Conservation (phyloP, 2,329 filamentous ascomycete genomes). For the Pseudogymnoascus sp. region DNA sequence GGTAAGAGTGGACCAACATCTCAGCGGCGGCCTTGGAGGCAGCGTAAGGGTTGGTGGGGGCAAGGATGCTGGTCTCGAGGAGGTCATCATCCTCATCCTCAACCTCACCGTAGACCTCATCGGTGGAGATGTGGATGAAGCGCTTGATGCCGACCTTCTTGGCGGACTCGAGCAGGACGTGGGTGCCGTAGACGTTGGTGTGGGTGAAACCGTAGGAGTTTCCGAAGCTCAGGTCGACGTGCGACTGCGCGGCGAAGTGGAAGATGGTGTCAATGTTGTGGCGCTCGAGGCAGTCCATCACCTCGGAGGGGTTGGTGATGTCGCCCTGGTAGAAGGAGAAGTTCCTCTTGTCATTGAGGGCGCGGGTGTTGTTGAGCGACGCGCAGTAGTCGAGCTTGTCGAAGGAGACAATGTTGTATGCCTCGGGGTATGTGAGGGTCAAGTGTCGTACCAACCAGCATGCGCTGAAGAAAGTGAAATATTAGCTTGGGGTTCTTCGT, state of each 20-base stretch:
- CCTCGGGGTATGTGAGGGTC: conserved; percentile 59
- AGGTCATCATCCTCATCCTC: conserved; percentile 62
- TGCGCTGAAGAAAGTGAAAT: conserved; percentile 43
- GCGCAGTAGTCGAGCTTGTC: conserved; percentile 81
- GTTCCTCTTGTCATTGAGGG: conserved; percentile 58
- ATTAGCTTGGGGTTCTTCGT: background rate
- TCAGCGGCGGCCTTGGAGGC: conserved; percentile 75
- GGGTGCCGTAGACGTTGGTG: conserved; percentile 77
- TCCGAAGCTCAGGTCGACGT: conserved; percentile 74
- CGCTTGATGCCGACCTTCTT: conserved; percentile 61
- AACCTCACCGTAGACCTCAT: conserved; percentile 79
- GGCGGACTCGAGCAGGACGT: conserved; percentile 69
- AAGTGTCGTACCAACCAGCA: conserved; percentile 79
- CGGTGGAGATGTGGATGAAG: conserved; percentile 76
- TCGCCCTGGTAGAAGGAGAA: conserved; percentile 76
- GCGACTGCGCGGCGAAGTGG: conserved; percentile 79
- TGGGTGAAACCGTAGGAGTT: conserved; percentile 76
- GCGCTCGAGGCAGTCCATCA: conserved; percentile 60
- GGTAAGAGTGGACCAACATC: conserved; percentile 81
- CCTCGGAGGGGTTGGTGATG: conserved; percentile 61
- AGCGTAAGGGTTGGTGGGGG: conserved; percentile 74
- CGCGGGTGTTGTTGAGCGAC: conserved; percentile 68
- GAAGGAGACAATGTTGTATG: conserved; percentile 73
- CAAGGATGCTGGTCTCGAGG: conserved; percentile 63
- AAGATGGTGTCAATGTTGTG: conserved; percentile 71